Evolutionary conservation across 805 yeast species (phyloP).

Genomic region (Ogataea methanolica): DNA sequence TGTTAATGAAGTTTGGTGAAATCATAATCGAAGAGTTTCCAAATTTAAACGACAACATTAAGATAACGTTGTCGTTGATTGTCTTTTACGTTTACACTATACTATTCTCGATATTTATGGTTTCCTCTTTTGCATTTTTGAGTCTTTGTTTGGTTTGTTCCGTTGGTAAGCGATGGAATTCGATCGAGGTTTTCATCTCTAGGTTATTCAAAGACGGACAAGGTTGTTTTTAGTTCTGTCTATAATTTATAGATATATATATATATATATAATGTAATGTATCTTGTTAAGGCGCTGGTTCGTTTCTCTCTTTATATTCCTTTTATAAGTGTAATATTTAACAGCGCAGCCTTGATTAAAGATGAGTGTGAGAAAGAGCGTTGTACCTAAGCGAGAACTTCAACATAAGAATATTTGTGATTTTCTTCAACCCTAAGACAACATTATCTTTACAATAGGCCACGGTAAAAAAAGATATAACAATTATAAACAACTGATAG

Average conservation of each 20-base stretch:
- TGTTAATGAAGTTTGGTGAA: slow-evolving; percentile 29
- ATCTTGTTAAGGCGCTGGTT: not conserved
- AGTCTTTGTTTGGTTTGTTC: slow-evolving; percentile 27
- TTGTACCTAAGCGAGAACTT: too few relatives aligned
- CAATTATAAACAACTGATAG: not conserved
- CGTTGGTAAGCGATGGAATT: slow-evolving; percentile 27
- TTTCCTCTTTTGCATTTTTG: slow-evolving; percentile 27
- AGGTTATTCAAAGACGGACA: slow-evolving; percentile 22
- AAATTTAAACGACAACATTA: slow-evolving; percentile 14
- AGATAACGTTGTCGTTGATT: slow-evolving; percentile 23
- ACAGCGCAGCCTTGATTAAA: too few relatives aligned
- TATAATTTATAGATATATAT: too few relatives aligned
- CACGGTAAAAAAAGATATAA: too few relatives aligned
- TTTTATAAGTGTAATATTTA: too few relatives aligned
- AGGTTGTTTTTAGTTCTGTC: slow-evolving; percentile 13
- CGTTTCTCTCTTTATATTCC: too few relatives aligned
- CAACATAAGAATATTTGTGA: too few relatives aligned
- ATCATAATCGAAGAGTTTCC: slow-evolving; percentile 28
- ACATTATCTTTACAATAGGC: too few relatives aligned
- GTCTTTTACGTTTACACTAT: slow-evolving; percentile 28
- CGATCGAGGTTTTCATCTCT: slow-evolving; percentile 22
- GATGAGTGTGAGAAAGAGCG: too few relatives aligned
- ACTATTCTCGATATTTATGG: slow-evolving; percentile 26
- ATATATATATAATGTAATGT: not conserved
- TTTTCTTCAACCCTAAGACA: too few relatives aligned